A percentile compares a stretch with the other conserved stretches of the same genome.
Conservation (phyloP, 192 early-diverging fungal species). For the Gorgonomyces haynaldii region DNA sequence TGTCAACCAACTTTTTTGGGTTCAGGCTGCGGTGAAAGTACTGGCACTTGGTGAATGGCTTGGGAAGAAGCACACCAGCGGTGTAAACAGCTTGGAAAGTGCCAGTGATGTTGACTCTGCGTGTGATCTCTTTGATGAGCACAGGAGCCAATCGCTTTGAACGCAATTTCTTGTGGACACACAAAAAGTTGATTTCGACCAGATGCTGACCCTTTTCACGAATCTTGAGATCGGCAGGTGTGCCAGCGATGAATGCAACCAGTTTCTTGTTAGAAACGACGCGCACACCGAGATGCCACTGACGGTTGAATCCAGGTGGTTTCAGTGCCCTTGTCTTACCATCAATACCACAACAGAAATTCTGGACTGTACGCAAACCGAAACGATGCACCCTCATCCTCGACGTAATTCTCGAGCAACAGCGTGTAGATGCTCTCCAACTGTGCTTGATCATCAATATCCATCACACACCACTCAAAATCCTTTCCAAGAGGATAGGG, state of each 20-base stretch:
- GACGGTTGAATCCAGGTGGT: conserved; percentile 79
- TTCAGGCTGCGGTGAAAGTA: conserved; percentile 94
- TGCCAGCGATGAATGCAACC: conserved; percentile 92
- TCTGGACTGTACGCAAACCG: conserved; percentile 90
- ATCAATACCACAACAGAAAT: conserved; percentile 76
- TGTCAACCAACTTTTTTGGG: conserved; percentile 88
- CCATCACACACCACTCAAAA: conserved; percentile 79
- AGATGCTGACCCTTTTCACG: conserved; percentile 57
- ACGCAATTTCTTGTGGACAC: conserved; percentile 91
- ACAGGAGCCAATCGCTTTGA: conserved; percentile 90
- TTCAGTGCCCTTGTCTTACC: conserved; percentile 61
- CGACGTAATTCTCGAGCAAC: conserved; percentile 89
- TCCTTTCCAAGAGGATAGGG: conserved; percentile 78
- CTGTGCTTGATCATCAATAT: conserved; percentile 57
- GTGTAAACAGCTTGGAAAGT: conserved; percentile 99
- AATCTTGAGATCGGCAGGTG: conserved; percentile 72
- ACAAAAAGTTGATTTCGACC: conserved; percentile 97
- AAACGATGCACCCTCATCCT: conserved; percentile 92
- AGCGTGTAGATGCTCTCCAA: conserved; percentile 81
- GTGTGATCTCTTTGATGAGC: conserved; percentile 94
- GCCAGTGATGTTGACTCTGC: conserved; percentile 77
- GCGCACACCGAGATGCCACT: conserved; percentile 91
- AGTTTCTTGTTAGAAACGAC: conserved; percentile 65
- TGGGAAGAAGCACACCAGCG: conserved; percentile 81
- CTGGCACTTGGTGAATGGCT: conserved; percentile 59